These are phyloP conservation scores for Nicotiana undulata DNA, from an alignment of 257 asterid genomes.

Conservation along the genomic window DNA sequence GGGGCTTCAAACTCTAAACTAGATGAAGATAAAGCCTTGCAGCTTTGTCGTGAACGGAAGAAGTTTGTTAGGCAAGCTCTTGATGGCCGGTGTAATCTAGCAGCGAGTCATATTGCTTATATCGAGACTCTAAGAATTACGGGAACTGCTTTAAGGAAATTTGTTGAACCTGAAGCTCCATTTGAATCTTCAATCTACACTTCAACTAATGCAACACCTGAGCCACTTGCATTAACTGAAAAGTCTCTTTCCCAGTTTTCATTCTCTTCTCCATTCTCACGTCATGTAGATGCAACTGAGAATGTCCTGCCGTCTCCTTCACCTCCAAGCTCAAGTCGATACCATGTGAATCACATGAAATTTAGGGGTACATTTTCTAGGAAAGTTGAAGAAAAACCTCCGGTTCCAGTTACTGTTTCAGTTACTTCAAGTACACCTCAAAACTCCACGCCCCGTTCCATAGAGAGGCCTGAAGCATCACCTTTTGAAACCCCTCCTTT, in stretches of 20 bases:
- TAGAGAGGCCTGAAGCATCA: slow-evolving; percentile 39
- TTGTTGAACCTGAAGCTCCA: slow-evolving; percentile 63
- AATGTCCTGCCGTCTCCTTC: slow-evolving; percentile 57
- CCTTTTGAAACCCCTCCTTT: slow-evolving; percentile 34
- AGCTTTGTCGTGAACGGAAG: slow-evolving; percentile 88
- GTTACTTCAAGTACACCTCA: slow-evolving; percentile 59
- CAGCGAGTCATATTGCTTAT: slow-evolving; percentile 75
- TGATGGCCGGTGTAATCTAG: slow-evolving; percentile 82
- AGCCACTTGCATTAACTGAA: slow-evolving; percentile 33
- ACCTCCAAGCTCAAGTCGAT: slow-evolving; percentile 34
- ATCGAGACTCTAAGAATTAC: slow-evolving; percentile 54
- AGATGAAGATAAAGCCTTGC: slow-evolving; percentile 88
- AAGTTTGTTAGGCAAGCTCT: slow-evolving; percentile 92
- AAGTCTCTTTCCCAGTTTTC: slow-evolving; percentile 58
- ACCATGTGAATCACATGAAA: slow-evolving; percentile 62
- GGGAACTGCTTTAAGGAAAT: slow-evolving; percentile 63
- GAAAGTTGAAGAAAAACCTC: slow-evolving; percentile 77
- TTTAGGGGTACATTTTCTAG: slow-evolving; percentile 52
- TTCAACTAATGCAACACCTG: slow-evolving; percentile 40
- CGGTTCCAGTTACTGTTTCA: slow-evolving; percentile 43
- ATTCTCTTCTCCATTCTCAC: slow-evolving; percentile 48
- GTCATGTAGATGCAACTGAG: slow-evolving; percentile 34
- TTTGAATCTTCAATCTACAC: slow-evolving; percentile 39
- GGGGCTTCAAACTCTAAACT: slow-evolving; percentile 76
- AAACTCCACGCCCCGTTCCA: slow-evolving; percentile 48